These are phyloP conservation scores for Berberis vulgaris DNA, from an alignment of 164 flowering plant species.

Conservation along the genomic window DNA sequence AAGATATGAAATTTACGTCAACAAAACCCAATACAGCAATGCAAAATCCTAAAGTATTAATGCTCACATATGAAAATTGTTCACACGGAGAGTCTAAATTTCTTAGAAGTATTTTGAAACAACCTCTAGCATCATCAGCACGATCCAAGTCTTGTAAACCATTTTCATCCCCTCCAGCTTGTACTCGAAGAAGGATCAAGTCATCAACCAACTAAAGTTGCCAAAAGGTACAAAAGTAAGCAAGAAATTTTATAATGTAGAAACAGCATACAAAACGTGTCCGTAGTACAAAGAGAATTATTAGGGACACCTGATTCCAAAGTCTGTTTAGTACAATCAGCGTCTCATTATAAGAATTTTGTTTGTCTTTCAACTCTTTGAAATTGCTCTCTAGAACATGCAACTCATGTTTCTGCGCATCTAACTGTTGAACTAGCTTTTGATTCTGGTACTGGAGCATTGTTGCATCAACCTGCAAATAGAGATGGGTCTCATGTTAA, in stretches of 20 bases:
- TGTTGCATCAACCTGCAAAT: constrained; percentile 67
- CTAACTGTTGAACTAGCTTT: constrained; percentile 80
- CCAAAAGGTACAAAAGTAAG: background rate
- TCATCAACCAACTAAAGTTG: constrained; percentile 72
- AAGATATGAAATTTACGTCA: constrained; percentile 8
- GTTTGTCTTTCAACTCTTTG: constrained; percentile 49
- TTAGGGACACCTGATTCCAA: constrained; percentile 71
- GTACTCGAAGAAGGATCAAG: constrained; percentile 60
- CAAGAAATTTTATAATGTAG: too few species aligned
- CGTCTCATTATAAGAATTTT: constrained; percentile 58
- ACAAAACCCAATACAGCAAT: background rate
- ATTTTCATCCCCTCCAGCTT: constrained; percentile 50
- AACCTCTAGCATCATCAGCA: constrained; percentile 49
- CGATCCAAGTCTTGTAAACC: constrained; percentile 39
- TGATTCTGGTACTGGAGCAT: constrained; percentile 85
- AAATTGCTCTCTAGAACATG: constrained; percentile 59
- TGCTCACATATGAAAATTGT: background rate
- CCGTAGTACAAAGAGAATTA: background rate
- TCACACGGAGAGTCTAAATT: background rate
- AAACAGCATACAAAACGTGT: background rate
- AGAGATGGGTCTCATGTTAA: background rate
- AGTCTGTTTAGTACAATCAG: constrained; percentile 53
- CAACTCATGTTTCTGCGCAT: constrained; percentile 62
- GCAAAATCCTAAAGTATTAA: background rate
- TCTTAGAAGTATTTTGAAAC: background rate